phyloP scores from a whole-genome alignment of 2,329 filamentous ascomycete genomes.

The Neofusicoccum umdonicola region DNA sequence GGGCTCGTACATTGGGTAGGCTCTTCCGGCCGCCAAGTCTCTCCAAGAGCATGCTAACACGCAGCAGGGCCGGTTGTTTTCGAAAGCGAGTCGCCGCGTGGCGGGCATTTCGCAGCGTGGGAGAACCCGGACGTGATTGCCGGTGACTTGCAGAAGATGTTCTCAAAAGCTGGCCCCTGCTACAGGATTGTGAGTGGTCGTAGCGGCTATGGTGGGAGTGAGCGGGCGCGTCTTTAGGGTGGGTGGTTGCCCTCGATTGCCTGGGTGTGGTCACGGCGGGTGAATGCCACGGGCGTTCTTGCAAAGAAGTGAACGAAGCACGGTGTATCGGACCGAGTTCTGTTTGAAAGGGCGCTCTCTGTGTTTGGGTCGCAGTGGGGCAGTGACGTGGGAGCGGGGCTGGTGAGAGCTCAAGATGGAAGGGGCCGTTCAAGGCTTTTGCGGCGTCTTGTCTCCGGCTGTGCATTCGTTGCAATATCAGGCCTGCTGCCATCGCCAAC shows the following conservation, averaged over 20 bases:
- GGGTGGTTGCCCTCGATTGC: not conserved
- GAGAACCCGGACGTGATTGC: constrained; percentile 56
- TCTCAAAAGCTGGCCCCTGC: constrained; percentile 9
- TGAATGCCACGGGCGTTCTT: no score
- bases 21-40: not conserved
- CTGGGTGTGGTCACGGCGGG: no score
- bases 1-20: constrained; percentile 56
- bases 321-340: no score
- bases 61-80: constrained; percentile 52
- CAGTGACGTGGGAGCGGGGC: not conserved
- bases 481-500: not conserved
- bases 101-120: constrained; percentile 62
- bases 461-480: no score
- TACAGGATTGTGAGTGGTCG: constrained; percentile 8
- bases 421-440: not conserved
- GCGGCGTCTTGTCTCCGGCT: not conserved
- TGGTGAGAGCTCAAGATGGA: not conserved
- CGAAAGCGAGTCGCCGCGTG: constrained; percentile 49
- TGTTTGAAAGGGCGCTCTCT: no score
- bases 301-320: no score
- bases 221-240: constrained; percentile 1
- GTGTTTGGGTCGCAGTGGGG: not conserved
- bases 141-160: constrained; percentile 58
- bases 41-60: not conserved
- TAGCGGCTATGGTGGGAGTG: constrained; percentile 5